These are phyloP conservation scores for Chaetomium cochliodes DNA, from an alignment of 495 filamentous ascomycete species.

Conservation along the genomic window DNA sequence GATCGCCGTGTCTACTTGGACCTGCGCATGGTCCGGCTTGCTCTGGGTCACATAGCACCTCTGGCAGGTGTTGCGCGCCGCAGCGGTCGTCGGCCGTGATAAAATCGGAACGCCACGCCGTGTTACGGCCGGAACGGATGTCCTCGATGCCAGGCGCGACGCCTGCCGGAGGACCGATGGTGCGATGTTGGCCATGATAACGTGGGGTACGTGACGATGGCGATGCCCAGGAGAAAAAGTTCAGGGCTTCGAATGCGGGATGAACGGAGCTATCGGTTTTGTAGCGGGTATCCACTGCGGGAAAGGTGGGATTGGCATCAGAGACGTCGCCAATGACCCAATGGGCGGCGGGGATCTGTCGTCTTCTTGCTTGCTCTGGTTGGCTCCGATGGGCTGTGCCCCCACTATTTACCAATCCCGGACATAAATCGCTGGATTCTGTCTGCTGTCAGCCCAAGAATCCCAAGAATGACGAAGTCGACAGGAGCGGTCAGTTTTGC, in stretches of 20 bases:
- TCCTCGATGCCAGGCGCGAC: constrained; percentile 64
- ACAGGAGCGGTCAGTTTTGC: neutral
- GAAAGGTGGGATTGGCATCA: constrained; percentile 13
- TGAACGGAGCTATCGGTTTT: constrained; percentile 24
- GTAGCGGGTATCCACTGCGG: constrained; percentile 9
- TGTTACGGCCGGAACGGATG: constrained; percentile 47
- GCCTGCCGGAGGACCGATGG: constrained; percentile 75
- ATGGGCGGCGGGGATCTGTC: too few species aligned
- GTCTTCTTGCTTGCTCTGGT: neutral
- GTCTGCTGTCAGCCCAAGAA: neutral
- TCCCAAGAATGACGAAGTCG: neutral
- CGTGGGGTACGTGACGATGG: constrained; percentile 11
- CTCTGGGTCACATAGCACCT: constrained; percentile 83
- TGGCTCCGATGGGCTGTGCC: neutral
- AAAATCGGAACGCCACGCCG: constrained; percentile 46
- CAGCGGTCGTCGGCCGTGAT: constrained; percentile 44
- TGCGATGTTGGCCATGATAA: constrained; percentile 68
- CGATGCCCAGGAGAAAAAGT: constrained; percentile 22
- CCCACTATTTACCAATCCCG: constrained; percentile 19
- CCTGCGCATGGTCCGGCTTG: constrained; percentile 74
- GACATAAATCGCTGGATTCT: constrained; percentile 7
- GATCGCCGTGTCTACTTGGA: constrained; percentile 78
- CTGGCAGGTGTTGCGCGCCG: constrained; percentile 31
- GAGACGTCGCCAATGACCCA: constrained; percentile 17
- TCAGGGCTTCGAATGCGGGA: constrained; percentile 14